Conservation (phyloP, 345 rosid species). For the Lepidium sativum region DNA sequence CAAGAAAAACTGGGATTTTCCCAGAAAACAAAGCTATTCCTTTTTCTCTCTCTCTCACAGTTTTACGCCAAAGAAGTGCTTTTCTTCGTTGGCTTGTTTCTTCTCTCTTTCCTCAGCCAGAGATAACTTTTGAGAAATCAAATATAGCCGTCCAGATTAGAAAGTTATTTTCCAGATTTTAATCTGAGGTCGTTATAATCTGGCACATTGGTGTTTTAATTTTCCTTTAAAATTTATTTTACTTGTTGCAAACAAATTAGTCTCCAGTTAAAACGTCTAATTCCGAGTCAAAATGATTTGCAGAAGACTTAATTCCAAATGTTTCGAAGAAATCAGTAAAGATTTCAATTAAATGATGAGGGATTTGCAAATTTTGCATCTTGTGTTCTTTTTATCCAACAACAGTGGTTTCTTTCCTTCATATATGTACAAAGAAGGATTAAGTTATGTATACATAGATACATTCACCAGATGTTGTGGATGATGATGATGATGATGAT, state of each 20-base stretch:
- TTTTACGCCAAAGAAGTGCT: slow-evolving; percentile 26
- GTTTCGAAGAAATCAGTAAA: too few relatives aligned
- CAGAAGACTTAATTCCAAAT: too few relatives aligned
- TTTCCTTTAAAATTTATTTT: too few relatives aligned
- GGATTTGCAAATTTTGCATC: slow-evolving; percentile 8
- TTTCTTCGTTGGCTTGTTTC: slow-evolving; percentile 32
- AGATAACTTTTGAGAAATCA: background rate
- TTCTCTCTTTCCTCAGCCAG: too few relatives aligned
- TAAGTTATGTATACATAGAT: slow-evolving; percentile 28
- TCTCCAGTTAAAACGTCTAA: too few relatives aligned
- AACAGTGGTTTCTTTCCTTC: slow-evolving; percentile 16
- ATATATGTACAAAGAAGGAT: slow-evolving; percentile 44
- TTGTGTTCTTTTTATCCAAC: background rate
- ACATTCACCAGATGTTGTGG: slow-evolving; percentile 19
- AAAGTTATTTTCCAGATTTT: background rate
- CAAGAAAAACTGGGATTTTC: too few relatives aligned
- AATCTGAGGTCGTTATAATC: slow-evolving; percentile 9
- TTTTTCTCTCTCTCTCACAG: background rate
- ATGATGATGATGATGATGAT: background rate
- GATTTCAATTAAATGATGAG: too few relatives aligned
- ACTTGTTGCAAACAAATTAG: too few relatives aligned
- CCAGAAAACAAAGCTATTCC: too few relatives aligned
- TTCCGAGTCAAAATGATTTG: too few relatives aligned
- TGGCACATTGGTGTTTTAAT: background rate
- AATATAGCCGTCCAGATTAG: background rate